A percentile compares a stretch with the other conserved stretches of the same genome.
These are phyloP conservation scores for Diplodia sapinea DNA, from an alignment of 2,329 filamentous ascomycete genomes.

Conservation along the genomic window DNA sequence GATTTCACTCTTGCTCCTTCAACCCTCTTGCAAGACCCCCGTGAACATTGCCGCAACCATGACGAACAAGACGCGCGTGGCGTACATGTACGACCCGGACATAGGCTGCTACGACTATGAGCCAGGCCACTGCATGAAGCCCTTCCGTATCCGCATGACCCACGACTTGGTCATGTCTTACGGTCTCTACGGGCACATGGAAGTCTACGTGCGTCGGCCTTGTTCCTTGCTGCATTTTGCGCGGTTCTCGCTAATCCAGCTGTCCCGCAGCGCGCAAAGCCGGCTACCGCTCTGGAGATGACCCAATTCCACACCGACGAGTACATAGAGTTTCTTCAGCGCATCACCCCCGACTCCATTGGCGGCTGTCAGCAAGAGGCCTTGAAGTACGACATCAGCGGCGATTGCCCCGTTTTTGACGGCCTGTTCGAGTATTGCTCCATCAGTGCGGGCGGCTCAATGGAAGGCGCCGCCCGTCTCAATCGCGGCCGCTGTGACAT, in stretches of 20 bases:
- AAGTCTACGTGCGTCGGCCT: constrained; percentile 78
- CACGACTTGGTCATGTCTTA: constrained; percentile 95
- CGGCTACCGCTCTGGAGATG: constrained; percentile 71
- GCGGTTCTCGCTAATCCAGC: constrained; percentile 39
- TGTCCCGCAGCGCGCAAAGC: constrained; percentile 48
- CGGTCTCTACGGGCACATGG: constrained; percentile 96
- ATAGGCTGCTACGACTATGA: constrained; percentile 98
- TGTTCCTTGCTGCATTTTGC: constrained; percentile 69
- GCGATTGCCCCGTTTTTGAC: constrained; percentile 96
- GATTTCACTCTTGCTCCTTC: constrained; percentile 7
- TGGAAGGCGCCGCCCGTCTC: constrained; percentile 90
- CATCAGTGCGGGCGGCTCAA: constrained; percentile 86
- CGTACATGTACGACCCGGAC: constrained; percentile 72
- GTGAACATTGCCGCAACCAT: constrained; percentile 4
- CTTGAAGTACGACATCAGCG: constrained; percentile 72
- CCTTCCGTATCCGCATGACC: constrained; percentile 92
- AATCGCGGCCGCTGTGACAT: constrained; percentile 88
- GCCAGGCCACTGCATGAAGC: constrained; percentile 97
- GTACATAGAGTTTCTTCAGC: constrained; percentile 66
- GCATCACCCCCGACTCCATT: constrained; percentile 63
- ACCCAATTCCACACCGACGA: constrained; percentile 74
- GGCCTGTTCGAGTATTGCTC: constrained; percentile 95
- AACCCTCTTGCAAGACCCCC: background rate
- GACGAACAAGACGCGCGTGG: constrained; percentile 29
- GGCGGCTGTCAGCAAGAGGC: constrained; percentile 78